A percentile compares a stretch with the other conserved stretches of the same genome.
phyloP scores from a whole-genome alignment of 2,329 filamentous ascomycete species.

The Fusarium sp. region DNA sequence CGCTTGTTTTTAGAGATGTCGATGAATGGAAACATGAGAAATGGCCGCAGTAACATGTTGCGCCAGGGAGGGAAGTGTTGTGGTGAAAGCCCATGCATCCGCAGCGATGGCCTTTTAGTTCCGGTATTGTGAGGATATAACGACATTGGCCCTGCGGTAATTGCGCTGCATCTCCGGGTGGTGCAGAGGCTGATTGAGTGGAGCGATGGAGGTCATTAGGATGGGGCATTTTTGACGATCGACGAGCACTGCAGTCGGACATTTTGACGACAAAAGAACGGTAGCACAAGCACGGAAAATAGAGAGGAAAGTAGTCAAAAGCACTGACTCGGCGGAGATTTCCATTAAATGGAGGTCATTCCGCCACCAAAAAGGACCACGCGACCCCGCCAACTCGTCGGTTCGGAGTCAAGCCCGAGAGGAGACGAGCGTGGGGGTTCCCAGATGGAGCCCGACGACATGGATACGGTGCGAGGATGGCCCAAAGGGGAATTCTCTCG shows the following conservation, averaged over 20 bases:
- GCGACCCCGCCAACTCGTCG: slow-evolving; percentile 12
- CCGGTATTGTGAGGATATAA: slow-evolving; percentile 19
- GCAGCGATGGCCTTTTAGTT: slow-evolving; percentile 14
- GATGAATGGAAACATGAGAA: slow-evolving; percentile 23
- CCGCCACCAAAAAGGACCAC: neutral
- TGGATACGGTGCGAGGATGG: neutral
- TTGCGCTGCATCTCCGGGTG: neutral
- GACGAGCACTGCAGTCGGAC: neutral
- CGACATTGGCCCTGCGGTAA: slow-evolving; percentile 19
- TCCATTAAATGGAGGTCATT: neutral
- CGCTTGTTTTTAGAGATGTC: neutral
- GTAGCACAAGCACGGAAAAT: neutral
- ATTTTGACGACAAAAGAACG: neutral
- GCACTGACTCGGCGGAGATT: neutral
- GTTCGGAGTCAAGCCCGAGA: neutral
- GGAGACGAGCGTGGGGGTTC: slow-evolving; percentile 16
- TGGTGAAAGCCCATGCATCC: slow-evolving; percentile 24
- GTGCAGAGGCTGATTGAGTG: slow-evolving; percentile 19
- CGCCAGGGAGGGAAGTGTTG: slow-evolving; percentile 4
- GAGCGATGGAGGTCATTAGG: neutral
- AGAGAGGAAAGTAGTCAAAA: neutral
- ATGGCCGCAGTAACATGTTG: slow-evolving; percentile 14
- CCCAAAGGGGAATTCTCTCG: neutral
- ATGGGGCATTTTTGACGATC: neutral
- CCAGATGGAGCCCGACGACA: neutral